A percentile compares a stretch with the other conserved stretches of the same genome.
Evolutionary conservation across 805 yeast species (phyloP).

Genomic region (Sporopachydermia quercuum): DNA sequence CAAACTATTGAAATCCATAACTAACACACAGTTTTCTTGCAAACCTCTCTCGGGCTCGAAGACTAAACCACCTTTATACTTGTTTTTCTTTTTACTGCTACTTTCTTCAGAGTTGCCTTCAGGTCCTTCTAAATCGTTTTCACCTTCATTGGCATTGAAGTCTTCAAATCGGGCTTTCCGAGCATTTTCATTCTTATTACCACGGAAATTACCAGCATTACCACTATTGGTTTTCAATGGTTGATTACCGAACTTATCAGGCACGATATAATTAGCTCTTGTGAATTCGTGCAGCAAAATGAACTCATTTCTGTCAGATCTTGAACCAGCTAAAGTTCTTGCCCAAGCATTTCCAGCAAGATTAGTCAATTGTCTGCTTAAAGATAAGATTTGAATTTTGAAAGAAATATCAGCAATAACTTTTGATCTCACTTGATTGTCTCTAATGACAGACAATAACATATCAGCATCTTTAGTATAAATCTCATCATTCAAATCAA

Average conservation of each 20-base stretch:
- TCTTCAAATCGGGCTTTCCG: slow-evolving; percentile 14
- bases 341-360: slow-evolving; percentile 98
- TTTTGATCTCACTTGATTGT: slow-evolving; percentile 48
- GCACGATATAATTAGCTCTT: slow-evolving; percentile 66
- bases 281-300: slow-evolving; percentile 86
- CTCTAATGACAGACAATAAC: slow-evolving; percentile 54
- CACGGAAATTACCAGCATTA: slow-evolving; percentile 14
- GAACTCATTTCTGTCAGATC: slow-evolving; percentile 92
- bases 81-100: slow-evolving; percentile 53
- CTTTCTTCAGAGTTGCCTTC: slow-evolving; percentile 32
- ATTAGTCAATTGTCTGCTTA: slow-evolving; percentile 82
- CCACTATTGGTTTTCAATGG: slow-evolving; percentile 11
- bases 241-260: slow-evolving; percentile 53
- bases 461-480: slow-evolving; percentile 53
- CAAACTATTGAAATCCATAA: slow-evolving; percentile 96
- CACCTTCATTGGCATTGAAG: slow-evolving; percentile 16
- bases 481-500: slow-evolving; percentile 54
- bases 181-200: slow-evolving; percentile 22
- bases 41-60: slow-evolving; percentile 94
- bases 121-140: slow-evolving; percentile 24
- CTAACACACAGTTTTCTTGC: slow-evolving; percentile 76
- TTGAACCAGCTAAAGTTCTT: slow-evolving; percentile 82
- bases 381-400: slow-evolving; percentile 68
- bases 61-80: slow-evolving; percentile 85
- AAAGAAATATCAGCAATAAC: slow-evolving; percentile 70